Conservation (phyloP, 352 stramenopile species). For the Phytopythium vexans region DNA sequence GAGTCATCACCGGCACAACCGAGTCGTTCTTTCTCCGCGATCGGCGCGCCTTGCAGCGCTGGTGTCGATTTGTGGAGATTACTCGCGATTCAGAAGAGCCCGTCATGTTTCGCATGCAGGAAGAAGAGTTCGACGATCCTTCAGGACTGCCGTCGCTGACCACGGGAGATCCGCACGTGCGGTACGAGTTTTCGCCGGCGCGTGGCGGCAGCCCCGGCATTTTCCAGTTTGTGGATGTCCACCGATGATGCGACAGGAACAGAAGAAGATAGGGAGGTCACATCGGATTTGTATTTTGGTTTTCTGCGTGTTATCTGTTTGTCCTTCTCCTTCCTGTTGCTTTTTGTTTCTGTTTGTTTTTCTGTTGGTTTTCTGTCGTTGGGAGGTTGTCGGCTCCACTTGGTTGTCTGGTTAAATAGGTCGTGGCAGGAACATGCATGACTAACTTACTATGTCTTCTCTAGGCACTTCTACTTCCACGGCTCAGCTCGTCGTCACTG, state of each 20-base stretch:
- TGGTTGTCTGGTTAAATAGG: constrained; percentile 7
- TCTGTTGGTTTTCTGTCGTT: constrained; percentile 22
- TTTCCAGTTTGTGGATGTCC: constrained; percentile 36
- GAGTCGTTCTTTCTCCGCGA: constrained; percentile 38
- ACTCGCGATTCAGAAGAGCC: constrained; percentile 13
- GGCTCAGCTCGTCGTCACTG: no score
- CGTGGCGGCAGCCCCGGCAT: constrained; percentile 12
- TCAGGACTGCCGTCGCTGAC: no score
- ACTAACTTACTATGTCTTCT: no score
- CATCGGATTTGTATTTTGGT: not conserved
- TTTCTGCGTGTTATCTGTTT: constrained; percentile 7
- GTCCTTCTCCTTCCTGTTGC: constrained; percentile 3
- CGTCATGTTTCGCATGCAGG: constrained; percentile 28
- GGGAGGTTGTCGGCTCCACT: constrained; percentile 9
- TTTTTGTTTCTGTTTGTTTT: constrained; percentile 9
- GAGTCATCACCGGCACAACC: constrained; percentile 27
- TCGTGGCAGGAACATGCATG: no score
- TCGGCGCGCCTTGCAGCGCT: constrained; percentile 34
- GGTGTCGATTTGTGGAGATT: constrained; percentile 52
- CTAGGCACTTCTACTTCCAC: no score
- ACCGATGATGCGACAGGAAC: not conserved
- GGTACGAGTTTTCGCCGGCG: constrained; percentile 28
- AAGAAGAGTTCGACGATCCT: constrained; percentile 17
- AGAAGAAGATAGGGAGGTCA: not conserved
- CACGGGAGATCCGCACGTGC: constrained; percentile 9